phyloP scores from a whole-genome alignment of 192 early-diverging fungal species.

The Backusella mclennaniae region DNA sequence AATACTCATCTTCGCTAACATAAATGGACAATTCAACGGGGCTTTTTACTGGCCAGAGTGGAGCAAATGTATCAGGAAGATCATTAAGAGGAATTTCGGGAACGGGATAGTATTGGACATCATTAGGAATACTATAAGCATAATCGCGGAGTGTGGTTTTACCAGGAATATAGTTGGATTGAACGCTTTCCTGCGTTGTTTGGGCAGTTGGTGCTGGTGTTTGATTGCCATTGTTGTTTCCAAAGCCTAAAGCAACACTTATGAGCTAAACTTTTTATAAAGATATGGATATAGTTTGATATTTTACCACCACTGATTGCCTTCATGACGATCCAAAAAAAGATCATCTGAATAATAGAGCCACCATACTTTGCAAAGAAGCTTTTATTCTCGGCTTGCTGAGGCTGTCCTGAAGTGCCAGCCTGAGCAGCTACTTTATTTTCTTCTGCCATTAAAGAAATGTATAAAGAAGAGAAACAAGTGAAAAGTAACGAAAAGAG shows the following conservation, averaged over 20 bases:
- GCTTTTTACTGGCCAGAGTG: slow-evolving; percentile 23
- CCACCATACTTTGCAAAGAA: slow-evolving; percentile 32
- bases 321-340: slow-evolving; percentile 28
- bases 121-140: slow-evolving; percentile 15
- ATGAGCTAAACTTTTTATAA: not conserved
- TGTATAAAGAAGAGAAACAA: not conserved
- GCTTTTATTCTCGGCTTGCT: slow-evolving; percentile 5
- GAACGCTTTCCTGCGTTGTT: not conserved
- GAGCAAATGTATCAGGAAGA: slow-evolving; percentile 19
- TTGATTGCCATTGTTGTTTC: not conserved
- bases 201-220: not conserved
- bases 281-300: not conserved
- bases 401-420: not conserved
- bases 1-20: slow-evolving; percentile 43
- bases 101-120: slow-evolving; percentile 26
- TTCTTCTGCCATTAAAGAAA: slow-evolving; percentile 5
- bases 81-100: slow-evolving; percentile 7
- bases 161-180: not conserved
- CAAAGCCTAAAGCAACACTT: not conserved
- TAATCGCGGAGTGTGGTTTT: slow-evolving; percentile 15
- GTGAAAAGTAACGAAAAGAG: not conserved
- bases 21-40: slow-evolving; percentile 49
- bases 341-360: slow-evolving; percentile 31
- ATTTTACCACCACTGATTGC: slow-evolving; percentile 17
- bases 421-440: slow-evolving; percentile 4